phyloP scores from a whole-genome alignment of 257 asterid species.

The Echium plantagineum region DNA sequence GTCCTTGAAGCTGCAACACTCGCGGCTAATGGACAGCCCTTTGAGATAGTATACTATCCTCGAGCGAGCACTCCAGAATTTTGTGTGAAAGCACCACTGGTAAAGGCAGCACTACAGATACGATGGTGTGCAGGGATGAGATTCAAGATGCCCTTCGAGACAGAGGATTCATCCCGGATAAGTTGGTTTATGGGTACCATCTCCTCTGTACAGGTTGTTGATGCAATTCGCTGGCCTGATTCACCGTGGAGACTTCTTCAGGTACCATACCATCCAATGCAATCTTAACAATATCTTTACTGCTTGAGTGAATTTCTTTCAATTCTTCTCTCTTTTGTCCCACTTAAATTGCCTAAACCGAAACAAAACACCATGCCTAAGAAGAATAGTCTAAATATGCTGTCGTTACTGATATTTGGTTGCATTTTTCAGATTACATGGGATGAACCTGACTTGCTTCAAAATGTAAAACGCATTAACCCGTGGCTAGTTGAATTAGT shows the following conservation, averaged over 20 bases:
- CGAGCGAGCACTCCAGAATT: conserved; percentile 89
- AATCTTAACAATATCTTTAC: neutral
- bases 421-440: conserved; percentile 49
- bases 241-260: conserved; percentile 97
- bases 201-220: conserved; percentile 63
- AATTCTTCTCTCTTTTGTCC: neutral
- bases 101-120: conserved; percentile 53
- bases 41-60: conserved; percentile 81
- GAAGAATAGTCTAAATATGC: neutral
- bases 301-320: neutral
- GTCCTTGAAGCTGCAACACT: conserved; percentile 67
- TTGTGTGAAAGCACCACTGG: conserved; percentile 66
- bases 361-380: neutral
- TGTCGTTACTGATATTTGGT: neutral
- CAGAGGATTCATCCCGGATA: conserved; percentile 88
- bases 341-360: no score
- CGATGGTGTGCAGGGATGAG: conserved; percentile 91
- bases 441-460: conserved; percentile 92
- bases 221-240: conserved; percentile 86
- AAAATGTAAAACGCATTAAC: conserved; percentile 70
- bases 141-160: conserved; percentile 90
- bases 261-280: conserved; percentile 28
- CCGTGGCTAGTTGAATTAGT: conserved; percentile 86
- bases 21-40: conserved; percentile 59
- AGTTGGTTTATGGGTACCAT: conserved; percentile 98